Base-by-base conservation (phyloP, 768 basidiomycete species). In the Kwoniella dendrophila region DNA sequence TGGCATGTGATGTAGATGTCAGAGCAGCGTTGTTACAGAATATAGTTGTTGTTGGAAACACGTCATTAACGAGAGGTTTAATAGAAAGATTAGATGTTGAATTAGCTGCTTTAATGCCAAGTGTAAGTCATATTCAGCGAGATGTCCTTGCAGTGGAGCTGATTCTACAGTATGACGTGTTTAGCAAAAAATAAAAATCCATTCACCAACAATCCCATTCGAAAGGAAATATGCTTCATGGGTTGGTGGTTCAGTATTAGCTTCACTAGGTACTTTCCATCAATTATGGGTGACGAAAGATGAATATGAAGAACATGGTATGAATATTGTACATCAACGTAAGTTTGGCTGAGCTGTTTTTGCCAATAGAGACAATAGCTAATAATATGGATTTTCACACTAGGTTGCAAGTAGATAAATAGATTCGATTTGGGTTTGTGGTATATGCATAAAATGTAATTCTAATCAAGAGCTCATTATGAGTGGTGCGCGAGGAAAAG, bases 191-290 rank as follows among this genome's bases (percentile, higher is more conserved):
- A 85, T 90, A 59, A 94, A 93, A 82, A 88, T 95, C 40, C 90
- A 95, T 71, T 88, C 93, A 0, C 89, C 96, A 2, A 92, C 93
- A 11, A 92, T 92, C 72, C 86, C 90, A 0, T 84, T 88, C 51
- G 96, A 98, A 78, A 85, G 95, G 47, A 85, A 88, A 59, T 96
- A 92, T 77, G 89, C 92, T 14, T 87, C 89, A 20, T 99, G 96
- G 96, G 81, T 99, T 6, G 96, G 96, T 11, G 96, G 95, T 29
- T 92, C 90, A 67, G 95, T 98, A 71, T 82, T 98, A 48, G 94
- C 90, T 0, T 92, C 90, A 73, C 80, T 98, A 73, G 96, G 96
- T 24, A 97, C 94, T 16, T 99, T 98, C 84, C 96, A 99, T 76
- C 95, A 75, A 59, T 56, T 78, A 4, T 77, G 76, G 76, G 70